Conservation (phyloP, 2,329 filamentous ascomycete genomes). For the Calonectria ilicicola region DNA sequence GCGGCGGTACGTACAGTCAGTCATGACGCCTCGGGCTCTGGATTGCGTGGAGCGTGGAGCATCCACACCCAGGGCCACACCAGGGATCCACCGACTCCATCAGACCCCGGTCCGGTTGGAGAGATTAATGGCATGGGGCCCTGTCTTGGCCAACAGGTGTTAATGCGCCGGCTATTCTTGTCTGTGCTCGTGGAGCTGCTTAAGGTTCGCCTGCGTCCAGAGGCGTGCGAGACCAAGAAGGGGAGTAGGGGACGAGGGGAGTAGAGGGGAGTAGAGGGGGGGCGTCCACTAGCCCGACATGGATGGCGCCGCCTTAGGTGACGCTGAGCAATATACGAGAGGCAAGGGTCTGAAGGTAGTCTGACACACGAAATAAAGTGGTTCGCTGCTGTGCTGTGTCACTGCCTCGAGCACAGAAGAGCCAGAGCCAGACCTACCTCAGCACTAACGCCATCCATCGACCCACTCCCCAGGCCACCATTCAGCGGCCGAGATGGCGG, state of each 20-base stretch:
- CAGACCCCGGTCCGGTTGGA: conserved; percentile 46
- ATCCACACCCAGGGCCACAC: conserved; percentile 42
- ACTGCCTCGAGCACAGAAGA: conserved; percentile 31
- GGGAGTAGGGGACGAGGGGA: conserved; percentile 25
- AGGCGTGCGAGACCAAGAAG: conserved; percentile 1
- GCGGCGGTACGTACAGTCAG: conserved; percentile 36
- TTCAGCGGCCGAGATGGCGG: conserved; percentile 29
- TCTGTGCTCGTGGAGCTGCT: conserved; percentile 43
- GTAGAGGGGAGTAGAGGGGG: conserved; percentile 28
- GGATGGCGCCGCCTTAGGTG: conserved; percentile 51
- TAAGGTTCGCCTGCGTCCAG: conserved; percentile 48
- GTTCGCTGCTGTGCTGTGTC: conserved; percentile 41
- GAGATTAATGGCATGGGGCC: conserved; percentile 51
- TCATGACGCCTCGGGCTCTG: conserved; percentile 44
- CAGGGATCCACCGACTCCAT: conserved; percentile 45
- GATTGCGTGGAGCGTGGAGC: conserved; percentile 50
- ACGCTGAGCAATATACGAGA: conserved; percentile 64
- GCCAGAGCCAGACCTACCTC: conserved; percentile 22
- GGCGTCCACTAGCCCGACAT: conserved; percentile 45
- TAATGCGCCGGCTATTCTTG: conserved; percentile 60
- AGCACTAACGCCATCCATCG: conserved; percentile 48
- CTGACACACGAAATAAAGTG: conserved; percentile 63
- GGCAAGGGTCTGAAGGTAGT: conserved; percentile 54
- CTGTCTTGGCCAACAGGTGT: conserved; percentile 49
- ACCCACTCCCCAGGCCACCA: conserved; percentile 42